These are phyloP conservation scores for Aspergillus versicolor DNA, from an alignment of 2,329 filamentous ascomycete genomes.

Conservation along the genomic window DNA sequence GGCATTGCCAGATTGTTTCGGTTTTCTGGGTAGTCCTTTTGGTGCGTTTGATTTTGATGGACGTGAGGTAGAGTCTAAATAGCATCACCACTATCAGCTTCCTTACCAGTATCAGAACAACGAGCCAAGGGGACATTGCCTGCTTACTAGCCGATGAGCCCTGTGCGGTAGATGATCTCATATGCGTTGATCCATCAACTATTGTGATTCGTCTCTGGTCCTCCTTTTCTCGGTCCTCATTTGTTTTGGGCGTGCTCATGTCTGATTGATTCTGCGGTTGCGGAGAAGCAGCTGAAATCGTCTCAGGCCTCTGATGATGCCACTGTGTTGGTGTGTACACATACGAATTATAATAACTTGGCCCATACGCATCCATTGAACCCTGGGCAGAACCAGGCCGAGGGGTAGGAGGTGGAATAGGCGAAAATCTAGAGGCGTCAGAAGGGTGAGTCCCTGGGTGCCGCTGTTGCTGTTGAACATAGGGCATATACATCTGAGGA, in stretches of 20 bases:
- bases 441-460: conserved; percentile 17
- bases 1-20: conserved; percentile 74
- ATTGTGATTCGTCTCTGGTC: conserved; percentile 25
- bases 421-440: conserved; percentile 21
- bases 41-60: conserved; percentile 36
- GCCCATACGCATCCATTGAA: conserved; percentile 23
- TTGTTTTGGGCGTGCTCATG: neutral
- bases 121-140: neutral
- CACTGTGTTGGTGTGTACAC: conserved; percentile 24
- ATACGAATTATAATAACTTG: conserved; percentile 26
- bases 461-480: conserved; percentile 28
- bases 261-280: conserved; percentile 7
- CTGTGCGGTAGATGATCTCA: conserved; percentile 20
- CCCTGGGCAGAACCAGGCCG: conserved; percentile 19
- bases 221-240: conserved; percentile 4
- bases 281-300: conserved; percentile 3
- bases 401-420: conserved; percentile 20
- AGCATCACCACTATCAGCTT: neutral
- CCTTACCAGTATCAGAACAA: neutral
- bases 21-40: conserved; percentile 65
- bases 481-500: conserved; percentile 27
- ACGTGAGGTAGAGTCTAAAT: conserved; percentile 16
- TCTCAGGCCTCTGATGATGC: conserved; percentile 14
- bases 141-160: conserved; percentile 24
- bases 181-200: conserved; percentile 37